These are phyloP conservation scores for Pythium phragmitis DNA, from an alignment of 352 stramenopile genomes.

Conservation along the genomic window DNA sequence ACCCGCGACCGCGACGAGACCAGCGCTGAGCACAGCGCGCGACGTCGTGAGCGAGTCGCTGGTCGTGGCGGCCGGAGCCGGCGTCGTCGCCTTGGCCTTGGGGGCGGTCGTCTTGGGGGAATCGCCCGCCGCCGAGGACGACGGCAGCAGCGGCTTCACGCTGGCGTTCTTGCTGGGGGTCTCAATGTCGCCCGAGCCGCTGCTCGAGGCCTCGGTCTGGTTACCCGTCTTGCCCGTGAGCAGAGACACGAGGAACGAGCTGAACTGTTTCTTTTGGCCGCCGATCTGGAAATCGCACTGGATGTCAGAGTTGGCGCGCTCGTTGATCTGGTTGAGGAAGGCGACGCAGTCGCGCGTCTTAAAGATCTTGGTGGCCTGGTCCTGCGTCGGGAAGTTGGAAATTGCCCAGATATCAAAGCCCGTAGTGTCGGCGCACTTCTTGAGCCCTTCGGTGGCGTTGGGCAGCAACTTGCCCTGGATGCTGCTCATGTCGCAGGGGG, in stretches of 20 bases:
- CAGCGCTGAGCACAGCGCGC: slow-evolving; percentile 17
- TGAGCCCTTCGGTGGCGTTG: slow-evolving; percentile 47
- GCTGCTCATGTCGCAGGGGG: slow-evolving; percentile 42
- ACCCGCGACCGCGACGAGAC: slow-evolving; percentile 12
- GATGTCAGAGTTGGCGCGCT: slow-evolving; percentile 53
- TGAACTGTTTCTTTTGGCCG: slow-evolving; percentile 39
- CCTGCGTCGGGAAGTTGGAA: slow-evolving; percentile 38
- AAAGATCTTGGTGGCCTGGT: slow-evolving; percentile 43
- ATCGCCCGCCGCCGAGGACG: background rate
- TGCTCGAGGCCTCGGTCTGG: slow-evolving; percentile 38
- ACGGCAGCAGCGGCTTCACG: slow-evolving; percentile 22
- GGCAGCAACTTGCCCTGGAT: slow-evolving; percentile 49
- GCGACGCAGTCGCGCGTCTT: slow-evolving; percentile 57
- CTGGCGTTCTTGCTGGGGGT: slow-evolving; percentile 28
- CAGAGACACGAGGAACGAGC: slow-evolving; percentile 42
- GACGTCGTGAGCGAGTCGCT: slow-evolving; percentile 6
- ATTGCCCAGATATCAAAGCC: slow-evolving; percentile 54
- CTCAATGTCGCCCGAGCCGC: slow-evolving; percentile 25
- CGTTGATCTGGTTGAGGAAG: slow-evolving; percentile 69
- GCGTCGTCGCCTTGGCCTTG: slow-evolving; percentile 9
- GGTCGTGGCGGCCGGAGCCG: slow-evolving; percentile 2
- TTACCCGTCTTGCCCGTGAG: slow-evolving; percentile 63
- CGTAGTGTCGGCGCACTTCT: slow-evolving; percentile 36
- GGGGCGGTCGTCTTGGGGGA: slow-evolving; percentile 13
- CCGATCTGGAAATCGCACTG: slow-evolving; percentile 47